A percentile compares a stretch with the other conserved stretches of the same genome.
Evolutionary conservation across 345 rosid species (phyloP).

Genomic region (Arabidopsis suecica): DNA sequence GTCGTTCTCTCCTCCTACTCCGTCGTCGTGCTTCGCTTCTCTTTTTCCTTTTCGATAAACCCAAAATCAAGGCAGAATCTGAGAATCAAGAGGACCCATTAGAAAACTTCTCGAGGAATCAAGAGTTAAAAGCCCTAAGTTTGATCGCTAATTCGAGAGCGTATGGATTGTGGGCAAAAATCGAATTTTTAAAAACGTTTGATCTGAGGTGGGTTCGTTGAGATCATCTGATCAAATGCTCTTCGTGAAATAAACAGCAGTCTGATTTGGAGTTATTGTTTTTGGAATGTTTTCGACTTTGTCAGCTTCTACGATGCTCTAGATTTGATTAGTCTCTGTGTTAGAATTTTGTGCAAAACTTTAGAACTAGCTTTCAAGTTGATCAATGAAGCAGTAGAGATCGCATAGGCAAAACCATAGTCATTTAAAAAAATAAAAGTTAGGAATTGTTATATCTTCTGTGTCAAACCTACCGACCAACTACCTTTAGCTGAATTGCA

Average conservation of each 20-base stretch:
- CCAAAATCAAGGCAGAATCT: conserved; percentile 35
- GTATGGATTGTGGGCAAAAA: conserved; percentile 9
- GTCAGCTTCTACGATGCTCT: not conserved
- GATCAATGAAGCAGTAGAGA: conserved; percentile 11
- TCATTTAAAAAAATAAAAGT: not conserved
- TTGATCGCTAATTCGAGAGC: conserved; percentile 23
- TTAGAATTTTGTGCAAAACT: not conserved
- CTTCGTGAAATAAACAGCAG: not conserved
- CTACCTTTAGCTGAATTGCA: conserved; percentile 26
- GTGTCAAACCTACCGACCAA: conserved; percentile 34
- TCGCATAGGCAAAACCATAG: not conserved
- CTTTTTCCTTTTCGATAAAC: conserved; percentile 15
- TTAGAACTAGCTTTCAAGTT: not conserved
- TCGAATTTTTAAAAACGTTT: not conserved
- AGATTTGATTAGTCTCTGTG: conserved; percentile 17
- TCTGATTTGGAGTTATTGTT: not conserved
- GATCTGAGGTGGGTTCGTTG: conserved; percentile 19
- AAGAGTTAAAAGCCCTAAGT: conserved; percentile 13
- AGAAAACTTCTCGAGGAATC: not conserved
- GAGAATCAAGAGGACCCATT: not conserved
- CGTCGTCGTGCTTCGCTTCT: conserved; percentile 13
- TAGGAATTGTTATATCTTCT: conserved; percentile 4
- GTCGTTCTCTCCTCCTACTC: conserved; percentile 32
- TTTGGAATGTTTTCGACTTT: not conserved
- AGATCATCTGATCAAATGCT: conserved; percentile 12